Evolutionary conservation across 2,329 filamentous ascomycete genomes (phyloP).

Genomic region (Fusarium acutatum): DNA sequence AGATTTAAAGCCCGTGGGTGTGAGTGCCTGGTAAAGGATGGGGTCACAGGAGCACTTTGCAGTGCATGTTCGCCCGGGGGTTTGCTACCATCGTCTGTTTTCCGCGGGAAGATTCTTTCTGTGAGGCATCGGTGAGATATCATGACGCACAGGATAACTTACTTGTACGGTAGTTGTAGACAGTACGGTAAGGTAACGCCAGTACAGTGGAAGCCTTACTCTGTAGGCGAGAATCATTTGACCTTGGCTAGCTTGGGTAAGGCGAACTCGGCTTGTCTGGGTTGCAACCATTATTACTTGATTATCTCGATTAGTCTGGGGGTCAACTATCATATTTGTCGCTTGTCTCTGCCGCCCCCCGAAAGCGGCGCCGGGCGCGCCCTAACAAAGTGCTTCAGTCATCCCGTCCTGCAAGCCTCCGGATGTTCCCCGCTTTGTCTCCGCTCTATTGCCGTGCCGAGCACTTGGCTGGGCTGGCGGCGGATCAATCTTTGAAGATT

Average conservation of each 20-base stretch:
- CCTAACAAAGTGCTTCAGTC: not conserved
- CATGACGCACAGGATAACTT: slow-evolving; percentile 5
- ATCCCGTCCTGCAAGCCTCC: slow-evolving; percentile 3
- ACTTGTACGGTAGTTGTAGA: not conserved
- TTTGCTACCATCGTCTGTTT: not conserved
- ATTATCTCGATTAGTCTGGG: not conserved
- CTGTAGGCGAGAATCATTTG: not conserved
- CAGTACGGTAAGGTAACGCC: not conserved
- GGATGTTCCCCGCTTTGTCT: not conserved
- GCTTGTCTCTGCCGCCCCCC: slow-evolving; percentile 3
- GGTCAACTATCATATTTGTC: not conserved
- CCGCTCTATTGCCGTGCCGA: slow-evolving; percentile 26
- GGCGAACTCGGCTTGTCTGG: not conserved
- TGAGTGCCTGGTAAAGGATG: not conserved
- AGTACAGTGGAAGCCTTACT: not conserved
- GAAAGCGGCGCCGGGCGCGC: slow-evolving; percentile 19
- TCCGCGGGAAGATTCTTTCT: not conserved
- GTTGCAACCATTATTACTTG: slow-evolving; percentile 15
- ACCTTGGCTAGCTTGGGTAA: not conserved
- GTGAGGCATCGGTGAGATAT: slow-evolving; percentile 14
- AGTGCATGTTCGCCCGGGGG: not conserved
- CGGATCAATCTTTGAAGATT: not conserved
- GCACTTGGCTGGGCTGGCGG: not conserved
- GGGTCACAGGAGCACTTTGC: slow-evolving; percentile 24
- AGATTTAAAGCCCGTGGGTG: not conserved